Conservation (phyloP, 208 protist genomes). For the Strigomonas culicis region DNA sequence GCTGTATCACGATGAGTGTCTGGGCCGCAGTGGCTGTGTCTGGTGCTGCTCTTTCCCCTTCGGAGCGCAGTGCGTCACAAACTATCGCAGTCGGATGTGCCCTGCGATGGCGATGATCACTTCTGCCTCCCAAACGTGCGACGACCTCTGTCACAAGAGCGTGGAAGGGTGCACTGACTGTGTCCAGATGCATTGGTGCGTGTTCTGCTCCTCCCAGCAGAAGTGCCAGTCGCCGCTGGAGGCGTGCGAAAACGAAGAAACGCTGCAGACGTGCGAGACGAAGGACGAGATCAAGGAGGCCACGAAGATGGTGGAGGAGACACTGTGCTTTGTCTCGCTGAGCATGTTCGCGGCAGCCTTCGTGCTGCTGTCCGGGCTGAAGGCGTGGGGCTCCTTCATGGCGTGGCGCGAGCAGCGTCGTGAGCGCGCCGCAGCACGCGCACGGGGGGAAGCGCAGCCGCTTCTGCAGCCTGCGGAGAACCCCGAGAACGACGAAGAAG, state of each 20-base stretch:
- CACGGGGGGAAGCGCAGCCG: too few species aligned
- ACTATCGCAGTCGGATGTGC: slow-evolving; percentile 5
- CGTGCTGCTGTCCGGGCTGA: not conserved
- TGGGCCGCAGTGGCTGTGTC: not conserved
- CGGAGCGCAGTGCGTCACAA: slow-evolving; percentile 23
- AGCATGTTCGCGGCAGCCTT: not conserved
- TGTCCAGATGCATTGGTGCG: slow-evolving; percentile 28
- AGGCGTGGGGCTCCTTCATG: slow-evolving; percentile 10
- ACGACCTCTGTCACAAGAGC: slow-evolving; percentile 12
- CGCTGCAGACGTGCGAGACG: not conserved
- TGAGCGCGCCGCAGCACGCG: not conserved
- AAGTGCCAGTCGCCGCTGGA: slow-evolving; percentile 18
- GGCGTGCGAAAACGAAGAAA: not conserved
- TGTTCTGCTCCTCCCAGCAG: slow-evolving; percentile 23
- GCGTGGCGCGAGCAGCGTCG: not conserved
- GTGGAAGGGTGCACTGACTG: slow-evolving; percentile 18
- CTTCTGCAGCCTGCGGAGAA: not conserved
- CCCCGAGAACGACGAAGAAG: not conserved
- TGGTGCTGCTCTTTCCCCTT: slow-evolving; percentile 13
- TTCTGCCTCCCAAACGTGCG: slow-evolving; percentile 22
- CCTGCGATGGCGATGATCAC: slow-evolving; percentile 15
- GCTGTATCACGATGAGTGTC: slow-evolving; percentile 3
- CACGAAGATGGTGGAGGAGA: not conserved
- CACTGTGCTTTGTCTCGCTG: not conserved
- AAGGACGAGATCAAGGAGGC: not conserved